phyloP scores from a whole-genome alignment of 2,329 filamentous ascomycete genomes.

The Fusarium brevicatenulatum region DNA sequence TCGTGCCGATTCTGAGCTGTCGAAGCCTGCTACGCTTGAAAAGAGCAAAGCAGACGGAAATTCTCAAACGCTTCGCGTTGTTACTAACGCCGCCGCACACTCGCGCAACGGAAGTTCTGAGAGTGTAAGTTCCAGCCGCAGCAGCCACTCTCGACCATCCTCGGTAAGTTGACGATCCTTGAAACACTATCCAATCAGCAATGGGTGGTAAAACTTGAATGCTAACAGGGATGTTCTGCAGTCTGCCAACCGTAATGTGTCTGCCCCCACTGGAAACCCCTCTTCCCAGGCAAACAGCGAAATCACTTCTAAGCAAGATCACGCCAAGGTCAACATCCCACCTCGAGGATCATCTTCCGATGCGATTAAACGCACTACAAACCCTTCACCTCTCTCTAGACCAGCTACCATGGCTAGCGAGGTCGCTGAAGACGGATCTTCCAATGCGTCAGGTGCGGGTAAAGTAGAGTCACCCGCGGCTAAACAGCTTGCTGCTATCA shows the following conservation, averaged over 20 bases:
- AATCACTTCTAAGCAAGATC: conserved; percentile 61
- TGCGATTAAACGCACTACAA: conserved; percentile 71
- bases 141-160: conserved; percentile 68
- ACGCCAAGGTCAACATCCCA: conserved; percentile 68
- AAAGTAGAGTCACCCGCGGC: conserved; percentile 75
- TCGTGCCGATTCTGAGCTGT: conserved; percentile 61
- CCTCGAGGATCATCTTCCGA: conserved; percentile 72
- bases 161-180: conserved; percentile 67
- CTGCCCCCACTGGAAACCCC: conserved; percentile 64
- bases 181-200: conserved; percentile 58
- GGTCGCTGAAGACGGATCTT: conserved; percentile 56
- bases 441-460: conserved; percentile 48
- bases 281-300: conserved; percentile 61
- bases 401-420: conserved; percentile 72
- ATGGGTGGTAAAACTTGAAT: conserved; percentile 48
- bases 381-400: conserved; percentile 79
- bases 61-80: conserved; percentile 53
- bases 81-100: conserved; percentile 44
- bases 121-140: conserved; percentile 68
- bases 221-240: conserved; percentile 62
- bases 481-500: conserved; percentile 87
- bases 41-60: conserved; percentile 51
- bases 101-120: conserved; percentile 70
- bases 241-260: conserved; percentile 69
- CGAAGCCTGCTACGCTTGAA: conserved; percentile 30